A percentile compares a stretch with the other conserved stretches of the same genome.
phyloP scores from a whole-genome alignment of 345 rosid genomes.

The Melaleuca quinquenervia region DNA sequence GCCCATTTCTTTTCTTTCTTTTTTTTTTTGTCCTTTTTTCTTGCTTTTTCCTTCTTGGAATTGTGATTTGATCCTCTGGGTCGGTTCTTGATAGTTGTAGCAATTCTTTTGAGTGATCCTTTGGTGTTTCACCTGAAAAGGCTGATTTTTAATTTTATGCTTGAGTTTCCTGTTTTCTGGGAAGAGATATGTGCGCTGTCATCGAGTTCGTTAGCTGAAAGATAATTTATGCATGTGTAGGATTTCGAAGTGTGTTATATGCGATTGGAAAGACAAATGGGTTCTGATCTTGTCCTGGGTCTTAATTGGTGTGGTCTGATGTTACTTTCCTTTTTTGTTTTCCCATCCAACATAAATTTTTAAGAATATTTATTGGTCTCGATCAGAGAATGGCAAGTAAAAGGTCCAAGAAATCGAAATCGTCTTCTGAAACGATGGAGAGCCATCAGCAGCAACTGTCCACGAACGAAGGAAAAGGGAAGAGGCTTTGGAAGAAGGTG shows the following conservation, averaged over 20 bases:
- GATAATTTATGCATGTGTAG: background rate
- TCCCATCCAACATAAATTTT: background rate
- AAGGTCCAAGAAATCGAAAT: conserved; percentile 8
- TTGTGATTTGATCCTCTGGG: background rate
- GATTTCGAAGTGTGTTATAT: background rate
- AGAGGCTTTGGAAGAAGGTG: conserved; percentile 75
- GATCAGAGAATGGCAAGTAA: conserved; percentile 22
- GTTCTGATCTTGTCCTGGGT: background rate
- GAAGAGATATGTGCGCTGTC: background rate
- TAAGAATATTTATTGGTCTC: background rate
- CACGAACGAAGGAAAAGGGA: conserved; percentile 55
- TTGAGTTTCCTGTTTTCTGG: background rate
- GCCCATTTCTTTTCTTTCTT: background rate
- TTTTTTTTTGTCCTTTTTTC: too few species aligned
- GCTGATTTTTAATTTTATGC: background rate
- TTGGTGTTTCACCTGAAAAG: background rate
- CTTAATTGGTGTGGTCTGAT: background rate
- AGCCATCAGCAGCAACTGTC: conserved; percentile 10
- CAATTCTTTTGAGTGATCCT: background rate
- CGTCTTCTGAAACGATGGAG: conserved; percentile 30
- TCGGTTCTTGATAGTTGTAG: background rate
- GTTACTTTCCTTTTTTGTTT: background rate
- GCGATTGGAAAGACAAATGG: background rate
- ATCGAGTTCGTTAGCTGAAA: background rate
- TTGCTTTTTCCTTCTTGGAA: background rate